A percentile compares a stretch with the other conserved stretches of the same genome.
phyloP scores from a whole-genome alignment of 2,329 filamentous ascomycete genomes.

The Trematosphaeria pertusa region DNA sequence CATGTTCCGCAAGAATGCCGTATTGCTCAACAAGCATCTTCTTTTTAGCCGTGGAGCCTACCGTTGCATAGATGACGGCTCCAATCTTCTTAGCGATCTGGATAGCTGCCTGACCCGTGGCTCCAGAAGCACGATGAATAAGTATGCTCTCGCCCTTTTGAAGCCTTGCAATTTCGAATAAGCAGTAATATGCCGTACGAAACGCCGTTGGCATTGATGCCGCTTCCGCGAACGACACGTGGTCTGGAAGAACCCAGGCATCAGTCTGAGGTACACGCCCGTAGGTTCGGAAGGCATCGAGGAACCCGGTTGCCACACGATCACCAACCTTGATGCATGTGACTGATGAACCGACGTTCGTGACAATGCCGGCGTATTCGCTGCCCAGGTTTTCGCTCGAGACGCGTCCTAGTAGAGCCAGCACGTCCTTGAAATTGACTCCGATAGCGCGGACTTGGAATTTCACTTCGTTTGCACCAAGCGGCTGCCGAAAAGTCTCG shows the following conservation, averaged over 20 bases:
- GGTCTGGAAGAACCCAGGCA: conserved; percentile 2
- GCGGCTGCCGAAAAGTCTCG: not conserved
- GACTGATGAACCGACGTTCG: conserved; percentile 6
- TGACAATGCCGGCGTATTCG: conserved; percentile 13
- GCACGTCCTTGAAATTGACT: conserved; percentile 17
- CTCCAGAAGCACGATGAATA: conserved; percentile 33
- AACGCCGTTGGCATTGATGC: conserved; percentile 17
- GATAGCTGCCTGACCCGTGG: conserved; percentile 31
- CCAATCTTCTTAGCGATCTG: conserved; percentile 22
- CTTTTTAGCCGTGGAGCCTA: conserved; percentile 12
- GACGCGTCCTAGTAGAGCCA: not conserved
- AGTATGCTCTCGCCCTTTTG: conserved; percentile 36
- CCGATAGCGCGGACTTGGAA: conserved; percentile 11
- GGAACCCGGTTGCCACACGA: conserved; percentile 10
- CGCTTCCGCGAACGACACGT: conserved; percentile 17
- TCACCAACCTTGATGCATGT: conserved; percentile 7
- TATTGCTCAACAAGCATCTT: conserved; percentile 8
- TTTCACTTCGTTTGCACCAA: conserved; percentile 7
- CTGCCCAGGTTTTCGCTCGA: not conserved
- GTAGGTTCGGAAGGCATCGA: conserved; percentile 9
- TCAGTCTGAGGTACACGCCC: not conserved
- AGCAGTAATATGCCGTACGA: conserved; percentile 24
- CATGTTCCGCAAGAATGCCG: conserved; percentile 37
- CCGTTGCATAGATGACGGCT: conserved; percentile 27
- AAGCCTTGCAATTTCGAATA: conserved; percentile 31